Conservation (phyloP, 73 alveolate genomes). For the Paramecium primaurelia region DNA sequence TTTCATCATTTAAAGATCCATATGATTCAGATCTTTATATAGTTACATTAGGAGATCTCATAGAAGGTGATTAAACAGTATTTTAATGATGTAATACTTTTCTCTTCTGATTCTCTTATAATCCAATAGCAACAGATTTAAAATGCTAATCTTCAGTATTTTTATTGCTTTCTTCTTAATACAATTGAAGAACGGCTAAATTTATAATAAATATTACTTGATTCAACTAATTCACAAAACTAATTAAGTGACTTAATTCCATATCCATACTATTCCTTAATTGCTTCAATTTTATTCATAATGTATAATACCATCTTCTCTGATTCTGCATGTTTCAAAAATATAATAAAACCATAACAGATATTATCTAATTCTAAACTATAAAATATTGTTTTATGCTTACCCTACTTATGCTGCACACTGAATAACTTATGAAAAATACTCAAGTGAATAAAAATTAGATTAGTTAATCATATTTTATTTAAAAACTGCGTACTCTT, state of each 20-base stretch:
- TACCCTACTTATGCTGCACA: neutral
- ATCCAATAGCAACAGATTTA: neutral
- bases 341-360: slow-evolving; percentile 17
- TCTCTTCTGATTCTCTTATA: neutral
- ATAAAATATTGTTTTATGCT: neutral
- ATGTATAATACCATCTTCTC: neutral
- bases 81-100: neutral
- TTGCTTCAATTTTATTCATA: neutral
- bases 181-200: neutral
- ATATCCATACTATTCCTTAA: neutral
- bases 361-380: neutral
- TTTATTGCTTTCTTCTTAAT: slow-evolving; percentile 4
- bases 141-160: slow-evolving; percentile 9
- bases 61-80: neutral
- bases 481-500: neutral
- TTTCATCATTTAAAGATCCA: neutral
- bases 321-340: slow-evolving; percentile 40
- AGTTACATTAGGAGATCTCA: neutral
- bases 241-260: neutral
- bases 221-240: slow-evolving; percentile 3
- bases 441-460: neutral
- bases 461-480: neutral
- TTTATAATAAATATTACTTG: neutral
- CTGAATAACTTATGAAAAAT: neutral
- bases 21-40: neutral